Conservation (phyloP, 78 protist species). For the Ministeria vibrans region DNA sequence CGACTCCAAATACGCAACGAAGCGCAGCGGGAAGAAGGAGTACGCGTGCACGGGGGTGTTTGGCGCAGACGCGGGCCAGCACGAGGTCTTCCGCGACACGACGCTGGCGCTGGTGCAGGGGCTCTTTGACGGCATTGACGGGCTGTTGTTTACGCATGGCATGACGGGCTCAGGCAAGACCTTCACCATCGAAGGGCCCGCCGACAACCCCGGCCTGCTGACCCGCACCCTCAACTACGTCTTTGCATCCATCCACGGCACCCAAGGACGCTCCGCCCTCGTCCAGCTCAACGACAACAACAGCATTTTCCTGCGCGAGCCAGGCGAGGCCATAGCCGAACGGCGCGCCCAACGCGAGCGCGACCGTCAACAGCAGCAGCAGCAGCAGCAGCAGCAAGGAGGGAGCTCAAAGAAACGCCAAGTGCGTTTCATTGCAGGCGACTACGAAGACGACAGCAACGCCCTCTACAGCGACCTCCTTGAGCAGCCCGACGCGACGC, state of each 20-base stretch:
- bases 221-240: conserved; percentile 36
- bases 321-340: too few species aligned
- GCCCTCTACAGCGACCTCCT: too few species aligned
- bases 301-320: too few species aligned
- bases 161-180: conserved; percentile 55
- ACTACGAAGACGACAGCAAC: too few species aligned
- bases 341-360: too few species aligned
- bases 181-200: conserved; percentile 47
- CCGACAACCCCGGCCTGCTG: conserved; percentile 25
- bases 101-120: conserved; percentile 37
- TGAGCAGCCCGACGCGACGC: too few species aligned
- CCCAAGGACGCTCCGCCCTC: too few species aligned
- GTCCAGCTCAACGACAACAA: too few species aligned
- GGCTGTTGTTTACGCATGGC: conserved; percentile 39
- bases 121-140: conserved; percentile 28
- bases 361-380: too few species aligned
- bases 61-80: background rate
- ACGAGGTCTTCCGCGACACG: background rate
- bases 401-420: too few species aligned
- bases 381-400: too few species aligned
- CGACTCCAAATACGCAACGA: background rate
- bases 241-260: conserved; percentile 4
- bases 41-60: background rate
- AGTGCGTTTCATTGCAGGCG: too few species aligned
- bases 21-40: background rate